Evolutionary conservation across 83 land plant genomes (phyloP).

Genomic region (Thuja plicata): DNA sequence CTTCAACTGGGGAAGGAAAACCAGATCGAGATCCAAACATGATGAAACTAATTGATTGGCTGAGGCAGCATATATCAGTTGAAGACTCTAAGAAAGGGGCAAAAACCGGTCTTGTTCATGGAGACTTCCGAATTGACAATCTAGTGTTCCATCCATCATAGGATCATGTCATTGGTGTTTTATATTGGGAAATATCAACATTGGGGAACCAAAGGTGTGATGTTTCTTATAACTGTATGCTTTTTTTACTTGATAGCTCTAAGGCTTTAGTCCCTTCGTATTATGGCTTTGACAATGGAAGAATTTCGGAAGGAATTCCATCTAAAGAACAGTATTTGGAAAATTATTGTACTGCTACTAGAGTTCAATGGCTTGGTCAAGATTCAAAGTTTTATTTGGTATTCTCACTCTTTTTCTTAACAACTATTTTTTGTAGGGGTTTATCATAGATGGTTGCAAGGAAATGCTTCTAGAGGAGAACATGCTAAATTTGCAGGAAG

Average conservation of each 20-base stretch:
- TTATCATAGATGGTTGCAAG: constrained; percentile 76
- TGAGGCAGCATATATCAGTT: constrained; percentile 64
- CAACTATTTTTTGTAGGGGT: constrained; percentile 87
- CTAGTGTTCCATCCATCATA: constrained; percentile 90
- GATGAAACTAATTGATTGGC: constrained; percentile 76
- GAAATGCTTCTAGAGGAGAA: constrained; percentile 95
- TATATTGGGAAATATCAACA: constrained; percentile 98
- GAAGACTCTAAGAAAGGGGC: constrained; percentile 65
- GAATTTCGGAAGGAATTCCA: constrained; percentile 78
- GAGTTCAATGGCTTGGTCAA: constrained; percentile 79
- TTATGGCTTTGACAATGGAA: constrained; percentile 60
- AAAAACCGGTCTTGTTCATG: constrained; percentile 89
- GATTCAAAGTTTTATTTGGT: constrained; percentile 88
- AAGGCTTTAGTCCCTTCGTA: constrained; percentile 21
- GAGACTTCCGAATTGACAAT: constrained; percentile 95
- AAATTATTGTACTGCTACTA: constrained; percentile 73
- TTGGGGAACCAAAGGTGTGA: constrained; percentile 97
- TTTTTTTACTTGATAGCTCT: constrained; percentile 49
- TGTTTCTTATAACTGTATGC: constrained; percentile 89
- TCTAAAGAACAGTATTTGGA: constrained; percentile 73
- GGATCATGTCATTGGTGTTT: constrained; percentile 91
- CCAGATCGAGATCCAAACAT: constrained; percentile 75
- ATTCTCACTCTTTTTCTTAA: constrained; percentile 81
- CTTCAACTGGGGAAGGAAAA: constrained; percentile 90
- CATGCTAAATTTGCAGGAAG: constrained; percentile 66